Base-by-base conservation (phyloP, 176 grass and related monocot species). In the Chloris gayana region DNA sequence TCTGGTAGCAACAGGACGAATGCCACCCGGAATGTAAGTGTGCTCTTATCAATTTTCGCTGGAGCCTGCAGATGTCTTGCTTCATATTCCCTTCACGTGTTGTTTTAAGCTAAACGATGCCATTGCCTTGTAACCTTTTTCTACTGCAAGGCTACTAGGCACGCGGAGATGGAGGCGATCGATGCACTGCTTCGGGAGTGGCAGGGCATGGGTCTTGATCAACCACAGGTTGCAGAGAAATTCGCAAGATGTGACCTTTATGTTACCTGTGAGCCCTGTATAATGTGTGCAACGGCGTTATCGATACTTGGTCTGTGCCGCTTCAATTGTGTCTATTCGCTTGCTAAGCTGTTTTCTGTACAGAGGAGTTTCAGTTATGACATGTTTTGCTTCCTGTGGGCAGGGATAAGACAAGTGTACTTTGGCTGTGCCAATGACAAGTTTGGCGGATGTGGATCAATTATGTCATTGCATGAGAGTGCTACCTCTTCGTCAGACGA, bases 141-240 rank as follows among this genome's bases (percentile, higher is more conserved):
- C 41, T 65, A 64, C 31, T 78, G 22, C 79, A 73, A 99, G 96
- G 92, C 92, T 86, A 93, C 96, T 9, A 91, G 96, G 67, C 96
- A 99, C 89, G 96, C 96, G 69, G 96, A 99, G 88, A 95, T 95
- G 90, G 92, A 99, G 93, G 92, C 90, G 11, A 93, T 91, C 34
- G 92, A 99, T 91, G 31, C 58, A 44, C 86, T 95, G 54, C 88
- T 99, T 63, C 73, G 60, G 73, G 83, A 95, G 89, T 99, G 96
- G 92, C 96, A 99, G 73, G 81, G 72, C 19, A 81, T 58, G 72
- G 90, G 84, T 46, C 86, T 95, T 51, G 83, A 78, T 81, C 88
- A 91, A 72, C 49, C 75, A 44, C 83, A 91, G 70, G 86, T 98
- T 10, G 90, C 74, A 0, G 82, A 95, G 44, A 95, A 91, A 54